These are phyloP conservation scores for Sporothrix inflata DNA, from an alignment of 2,329 filamentous ascomycete species.

Conservation along the genomic window DNA sequence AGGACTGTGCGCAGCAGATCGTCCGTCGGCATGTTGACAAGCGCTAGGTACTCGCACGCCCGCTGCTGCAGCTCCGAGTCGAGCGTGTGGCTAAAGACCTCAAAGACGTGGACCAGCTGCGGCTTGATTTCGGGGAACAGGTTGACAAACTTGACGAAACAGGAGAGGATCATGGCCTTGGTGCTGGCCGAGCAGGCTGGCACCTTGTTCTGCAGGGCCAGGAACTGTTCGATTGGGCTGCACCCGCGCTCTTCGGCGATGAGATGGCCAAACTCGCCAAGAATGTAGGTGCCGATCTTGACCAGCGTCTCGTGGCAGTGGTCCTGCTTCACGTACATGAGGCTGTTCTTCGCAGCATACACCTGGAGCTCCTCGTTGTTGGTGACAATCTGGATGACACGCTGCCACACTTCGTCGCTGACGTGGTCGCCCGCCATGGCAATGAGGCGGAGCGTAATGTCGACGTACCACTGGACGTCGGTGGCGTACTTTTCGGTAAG, in stretches of 20 bases:
- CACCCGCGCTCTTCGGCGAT: constrained; percentile 90
- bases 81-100: constrained; percentile 88
- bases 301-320: constrained; percentile 96
- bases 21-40: constrained; percentile 84
- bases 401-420: constrained; percentile 98
- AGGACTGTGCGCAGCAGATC: constrained; percentile 91
- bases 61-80: constrained; percentile 95
- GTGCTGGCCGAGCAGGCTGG: constrained; percentile 86
- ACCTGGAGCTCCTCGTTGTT: constrained; percentile 99
- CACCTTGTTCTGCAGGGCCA: constrained; percentile 89
- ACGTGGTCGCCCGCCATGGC: constrained; percentile 98
- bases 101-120: constrained; percentile 87
- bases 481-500: constrained; percentile 98
- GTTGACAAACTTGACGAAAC: constrained; percentile 97
- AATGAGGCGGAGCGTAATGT: constrained; percentile 91
- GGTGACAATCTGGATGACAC: constrained; percentile 97
- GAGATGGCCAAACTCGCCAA: constrained; percentile 95
- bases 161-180: constrained; percentile 90
- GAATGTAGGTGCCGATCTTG: constrained; percentile 94
- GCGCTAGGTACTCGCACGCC: constrained; percentile 89
- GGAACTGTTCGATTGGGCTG: constrained; percentile 95
- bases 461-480: constrained; percentile 98
- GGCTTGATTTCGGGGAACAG: constrained; percentile 98
- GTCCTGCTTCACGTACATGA: constrained; percentile 89
- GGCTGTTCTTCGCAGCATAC: constrained; percentile 90